Evolutionary conservation across 805 yeast genomes (phyloP).

Genomic region (Yamadazyma akitaensis): DNA sequence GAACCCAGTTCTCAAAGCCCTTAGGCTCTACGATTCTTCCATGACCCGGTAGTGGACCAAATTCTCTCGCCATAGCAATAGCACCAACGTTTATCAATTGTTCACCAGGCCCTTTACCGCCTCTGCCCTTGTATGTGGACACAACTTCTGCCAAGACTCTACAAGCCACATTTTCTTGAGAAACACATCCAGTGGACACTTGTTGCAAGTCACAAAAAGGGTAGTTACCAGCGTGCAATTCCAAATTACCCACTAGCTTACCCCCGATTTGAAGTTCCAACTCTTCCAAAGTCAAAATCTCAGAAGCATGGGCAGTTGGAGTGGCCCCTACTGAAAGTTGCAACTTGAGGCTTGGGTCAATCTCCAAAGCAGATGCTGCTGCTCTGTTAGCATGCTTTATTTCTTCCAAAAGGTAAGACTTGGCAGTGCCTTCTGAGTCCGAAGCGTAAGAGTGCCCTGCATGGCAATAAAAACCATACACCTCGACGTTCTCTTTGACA

Average conservation of each 20-base stretch:
- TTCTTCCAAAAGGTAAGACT: constrained; percentile 50
- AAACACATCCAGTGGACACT: constrained; percentile 61
- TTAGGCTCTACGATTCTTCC: constrained; percentile 46
- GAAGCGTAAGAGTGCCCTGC: constrained; percentile 73
- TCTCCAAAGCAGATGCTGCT: constrained; percentile 30
- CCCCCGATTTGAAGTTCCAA: constrained; percentile 18
- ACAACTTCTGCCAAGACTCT: constrained; percentile 58
- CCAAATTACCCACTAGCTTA: constrained; percentile 45
- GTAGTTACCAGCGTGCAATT: constrained; percentile 81
- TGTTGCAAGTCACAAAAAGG: constrained; percentile 74
- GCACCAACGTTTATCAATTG: constrained; percentile 71
- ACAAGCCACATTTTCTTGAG: constrained; percentile 61
- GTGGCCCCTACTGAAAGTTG: constrained; percentile 77
- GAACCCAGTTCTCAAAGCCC: constrained; percentile 54
- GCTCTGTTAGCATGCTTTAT: constrained; percentile 56
- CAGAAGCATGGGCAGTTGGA: constrained; percentile 68
- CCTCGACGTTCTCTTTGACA: constrained; percentile 30
- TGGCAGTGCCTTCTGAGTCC: constrained; percentile 43
- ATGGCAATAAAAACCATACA: constrained; percentile 74
- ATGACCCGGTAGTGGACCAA: constrained; percentile 56
- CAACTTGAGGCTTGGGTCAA: constrained; percentile 38
- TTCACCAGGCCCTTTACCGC: constrained; percentile 52
- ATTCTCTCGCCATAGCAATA: constrained; percentile 63
- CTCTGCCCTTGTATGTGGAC: constrained; percentile 53
- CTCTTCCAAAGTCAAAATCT: constrained; percentile 21